A percentile compares a stretch with the other conserved stretches of the same genome.
These are phyloP conservation scores for Anethum foeniculum DNA, from an alignment of 140 eudicot species.

Conservation along the genomic window DNA sequence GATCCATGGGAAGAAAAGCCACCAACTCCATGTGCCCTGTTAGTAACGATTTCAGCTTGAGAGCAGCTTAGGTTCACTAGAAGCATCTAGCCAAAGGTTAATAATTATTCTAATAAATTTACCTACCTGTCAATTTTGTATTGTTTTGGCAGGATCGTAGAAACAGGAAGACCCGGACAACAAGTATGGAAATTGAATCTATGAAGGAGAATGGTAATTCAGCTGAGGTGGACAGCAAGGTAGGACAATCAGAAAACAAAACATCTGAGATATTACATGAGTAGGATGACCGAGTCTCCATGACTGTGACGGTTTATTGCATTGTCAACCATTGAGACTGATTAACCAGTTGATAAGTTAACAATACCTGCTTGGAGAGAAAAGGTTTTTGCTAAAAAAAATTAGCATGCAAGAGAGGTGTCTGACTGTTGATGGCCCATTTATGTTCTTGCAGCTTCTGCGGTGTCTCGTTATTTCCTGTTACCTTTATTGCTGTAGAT, in stretches of 20 bases:
- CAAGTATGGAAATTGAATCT: conserved; percentile 74
- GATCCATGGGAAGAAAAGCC: not conserved
- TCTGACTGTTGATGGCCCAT: conserved; percentile 11
- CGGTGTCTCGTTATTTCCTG: not conserved
- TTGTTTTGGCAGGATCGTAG: conserved; percentile 62
- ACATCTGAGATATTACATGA: conserved; percentile 29
- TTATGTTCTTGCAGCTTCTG: conserved; percentile 22
- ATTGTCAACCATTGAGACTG: not conserved
- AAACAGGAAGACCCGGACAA: conserved; percentile 62
- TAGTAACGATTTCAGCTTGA: not conserved
- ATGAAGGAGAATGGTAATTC: conserved; percentile 35
- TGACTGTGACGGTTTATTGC: conserved; percentile 10
- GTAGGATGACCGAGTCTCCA: conserved; percentile 31
- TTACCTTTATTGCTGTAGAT: conserved; percentile 8
- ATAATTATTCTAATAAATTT: not conserved
- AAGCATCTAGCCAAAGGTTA: not conserved
- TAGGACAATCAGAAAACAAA: conserved; percentile 31
- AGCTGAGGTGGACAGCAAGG: conserved; percentile 43
- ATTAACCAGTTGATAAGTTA: not conserved
- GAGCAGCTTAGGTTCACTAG: not conserved
- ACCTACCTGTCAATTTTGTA: not conserved
- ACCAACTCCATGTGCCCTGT: not conserved
- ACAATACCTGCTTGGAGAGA: conserved; percentile 5
- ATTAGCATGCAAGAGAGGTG: conserved; percentile 8
- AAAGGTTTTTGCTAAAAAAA: not conserved